Evolutionary conservation across 805 yeast genomes (phyloP).

Genomic region (Candida sanyiensis): DNA sequence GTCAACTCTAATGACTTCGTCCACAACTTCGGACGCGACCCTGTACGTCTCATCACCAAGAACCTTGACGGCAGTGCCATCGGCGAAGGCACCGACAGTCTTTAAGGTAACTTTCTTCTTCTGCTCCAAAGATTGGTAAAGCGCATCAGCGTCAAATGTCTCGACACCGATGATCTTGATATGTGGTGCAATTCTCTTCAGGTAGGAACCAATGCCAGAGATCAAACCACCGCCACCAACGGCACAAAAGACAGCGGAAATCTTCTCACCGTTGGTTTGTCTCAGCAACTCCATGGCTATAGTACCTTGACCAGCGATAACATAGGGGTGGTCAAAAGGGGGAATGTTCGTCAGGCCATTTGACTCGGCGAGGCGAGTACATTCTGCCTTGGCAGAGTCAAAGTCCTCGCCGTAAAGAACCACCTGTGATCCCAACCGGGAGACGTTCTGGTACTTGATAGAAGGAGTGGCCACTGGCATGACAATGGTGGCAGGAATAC

Average conservation of each 20-base stretch:
- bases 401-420: slow-evolving; percentile 91
- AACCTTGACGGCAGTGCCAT: slow-evolving; percentile 92
- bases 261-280: slow-evolving; percentile 71
- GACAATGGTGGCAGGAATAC: slow-evolving; percentile 91
- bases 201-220: slow-evolving; percentile 84
- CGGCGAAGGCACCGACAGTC: slow-evolving; percentile 95
- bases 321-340: slow-evolving; percentile 98
- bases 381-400: slow-evolving; percentile 91
- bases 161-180: slow-evolving; percentile 94
- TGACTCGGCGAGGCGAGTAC: slow-evolving; percentile 61
- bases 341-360: slow-evolving; percentile 85
- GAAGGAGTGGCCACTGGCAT: slow-evolving; percentile 98
- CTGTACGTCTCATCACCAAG: slow-evolving; percentile 91
- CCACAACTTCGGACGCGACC: slow-evolving; percentile 71
- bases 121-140: slow-evolving; percentile 60
- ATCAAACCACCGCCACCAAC: slow-evolving; percentile 97
- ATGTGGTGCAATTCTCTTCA: slow-evolving; percentile 97
- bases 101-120: slow-evolving; percentile 51
- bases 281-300: slow-evolving; percentile 89
- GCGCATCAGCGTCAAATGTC: slow-evolving; percentile 92
- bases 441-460: slow-evolving; percentile 87
- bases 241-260: slow-evolving; percentile 84
- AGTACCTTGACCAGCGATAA: slow-evolving; percentile 98
- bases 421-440: slow-evolving; percentile 89
- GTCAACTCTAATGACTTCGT: slow-evolving; percentile 76